Percentiles rank a stretch among this genome's conserved stretches.
These are phyloP conservation scores for Didymella pomorum DNA, from an alignment of 2,329 filamentous ascomycete genomes.

Conservation along the genomic window DNA sequence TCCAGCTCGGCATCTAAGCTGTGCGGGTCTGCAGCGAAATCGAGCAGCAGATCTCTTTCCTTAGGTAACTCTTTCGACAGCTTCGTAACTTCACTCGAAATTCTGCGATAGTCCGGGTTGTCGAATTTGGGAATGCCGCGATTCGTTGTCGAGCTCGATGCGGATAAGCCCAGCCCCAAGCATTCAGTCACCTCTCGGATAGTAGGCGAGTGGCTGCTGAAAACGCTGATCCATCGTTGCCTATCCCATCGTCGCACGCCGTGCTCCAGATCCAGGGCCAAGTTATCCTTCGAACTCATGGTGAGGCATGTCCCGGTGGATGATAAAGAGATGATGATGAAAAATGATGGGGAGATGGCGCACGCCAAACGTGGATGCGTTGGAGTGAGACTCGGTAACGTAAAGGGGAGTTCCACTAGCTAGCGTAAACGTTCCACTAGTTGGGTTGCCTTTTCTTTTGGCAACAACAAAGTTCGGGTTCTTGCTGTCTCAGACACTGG, in stretches of 20 bases:
- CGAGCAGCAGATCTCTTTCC: slow-evolving; percentile 48
- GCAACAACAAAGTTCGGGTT: slow-evolving; percentile 32
- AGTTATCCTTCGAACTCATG: slow-evolving; percentile 45
- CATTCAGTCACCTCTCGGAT: slow-evolving; percentile 51
- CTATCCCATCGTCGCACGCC: slow-evolving; percentile 47
- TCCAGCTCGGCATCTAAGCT: slow-evolving; percentile 46
- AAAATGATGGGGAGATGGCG: slow-evolving; percentile 32
- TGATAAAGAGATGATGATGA: slow-evolving; percentile 19
- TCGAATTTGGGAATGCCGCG: slow-evolving; percentile 51
- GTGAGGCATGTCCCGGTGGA: slow-evolving; percentile 31
- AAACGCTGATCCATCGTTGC: slow-evolving; percentile 47
- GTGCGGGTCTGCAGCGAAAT: slow-evolving; percentile 46
- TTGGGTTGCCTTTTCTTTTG: slow-evolving; percentile 34
- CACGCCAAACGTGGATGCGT: slow-evolving; percentile 32
- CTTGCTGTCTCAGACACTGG: slow-evolving; percentile 36
- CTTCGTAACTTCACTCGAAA: slow-evolving; percentile 48
- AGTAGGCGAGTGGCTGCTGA: slow-evolving; percentile 49
- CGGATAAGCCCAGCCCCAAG: slow-evolving; percentile 45
- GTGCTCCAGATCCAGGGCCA: slow-evolving; percentile 42
- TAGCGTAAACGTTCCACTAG: slow-evolving; percentile 26
- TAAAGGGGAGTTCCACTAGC: slow-evolving; percentile 40
- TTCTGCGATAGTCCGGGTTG: slow-evolving; percentile 48
- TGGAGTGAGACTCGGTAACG: slow-evolving; percentile 37
- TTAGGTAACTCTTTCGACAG: slow-evolving; percentile 49
- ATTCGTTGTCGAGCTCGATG: slow-evolving; percentile 48